phyloP scores from a whole-genome alignment of 2,329 filamentous ascomycete species.

The Aspergillus latus region DNA sequence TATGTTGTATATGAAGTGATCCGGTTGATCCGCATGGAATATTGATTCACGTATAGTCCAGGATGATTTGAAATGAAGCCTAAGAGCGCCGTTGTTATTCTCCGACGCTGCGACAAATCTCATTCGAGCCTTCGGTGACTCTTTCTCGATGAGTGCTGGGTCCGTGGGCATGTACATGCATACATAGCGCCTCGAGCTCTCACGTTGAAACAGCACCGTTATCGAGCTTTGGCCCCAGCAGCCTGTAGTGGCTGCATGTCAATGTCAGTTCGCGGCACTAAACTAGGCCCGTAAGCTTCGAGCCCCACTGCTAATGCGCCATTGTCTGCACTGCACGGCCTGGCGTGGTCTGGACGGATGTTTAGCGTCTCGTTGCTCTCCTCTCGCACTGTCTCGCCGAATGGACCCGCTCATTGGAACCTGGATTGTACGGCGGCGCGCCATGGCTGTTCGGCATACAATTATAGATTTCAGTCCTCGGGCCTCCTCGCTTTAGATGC shows the following conservation, averaged over 20 bases:
- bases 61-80: neutral
- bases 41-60: neutral
- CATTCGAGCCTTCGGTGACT: neutral
- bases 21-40: slow-evolving; percentile 10
- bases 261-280: slow-evolving; percentile 16
- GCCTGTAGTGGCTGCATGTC: slow-evolving; percentile 11
- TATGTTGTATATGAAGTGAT: slow-evolving; percentile 1
- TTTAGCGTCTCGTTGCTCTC: slow-evolving; percentile 6
- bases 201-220: slow-evolving; percentile 4
- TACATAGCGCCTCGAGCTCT: slow-evolving; percentile 8
- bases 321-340: slow-evolving; percentile 12
- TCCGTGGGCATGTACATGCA: slow-evolving; percentile 4
- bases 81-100: neutral
- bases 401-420: neutral
- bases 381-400: neutral
- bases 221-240: slow-evolving; percentile 16
- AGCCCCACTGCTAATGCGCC: slow-evolving; percentile 13
- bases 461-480: slow-evolving; percentile 4
- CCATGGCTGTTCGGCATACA: neutral
- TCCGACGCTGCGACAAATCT: slow-evolving; percentile 1
- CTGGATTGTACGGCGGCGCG: neutral
- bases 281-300: slow-evolving; percentile 15
- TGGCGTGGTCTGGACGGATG: slow-evolving; percentile 15
- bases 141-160: neutral
- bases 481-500: slow-evolving; percentile 6